phyloP scores from a whole-genome alignment of 805 yeast species.

The Candida awuae region DNA sequence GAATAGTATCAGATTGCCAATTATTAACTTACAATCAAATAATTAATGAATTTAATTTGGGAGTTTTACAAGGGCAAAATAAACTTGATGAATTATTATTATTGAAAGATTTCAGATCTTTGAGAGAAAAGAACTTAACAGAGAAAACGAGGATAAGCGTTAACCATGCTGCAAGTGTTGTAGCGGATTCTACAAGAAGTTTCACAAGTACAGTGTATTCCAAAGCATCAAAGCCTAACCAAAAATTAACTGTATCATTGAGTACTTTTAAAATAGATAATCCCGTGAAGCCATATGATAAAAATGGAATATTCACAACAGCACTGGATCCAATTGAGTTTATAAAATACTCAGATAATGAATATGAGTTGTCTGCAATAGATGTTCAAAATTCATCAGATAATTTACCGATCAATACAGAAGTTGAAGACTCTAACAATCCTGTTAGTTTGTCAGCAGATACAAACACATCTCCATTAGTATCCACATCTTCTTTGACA shows the following conservation, averaged over 20 bases:
- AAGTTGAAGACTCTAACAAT: background rate
- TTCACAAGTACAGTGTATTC: conserved; percentile 26
- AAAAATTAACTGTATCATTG: conserved; percentile 17
- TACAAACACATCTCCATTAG: too few species aligned
- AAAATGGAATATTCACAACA: conserved; percentile 27
- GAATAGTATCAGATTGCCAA: conserved; percentile 17
- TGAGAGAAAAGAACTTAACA: conserved; percentile 31
- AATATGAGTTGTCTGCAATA: conserved; percentile 1
- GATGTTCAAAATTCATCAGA: background rate
- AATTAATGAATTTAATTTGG: conserved; percentile 32
- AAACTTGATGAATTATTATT: conserved; percentile 33
- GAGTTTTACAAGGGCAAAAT: conserved; percentile 29
- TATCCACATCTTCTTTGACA: background rate
- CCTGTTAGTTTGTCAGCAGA: background rate
- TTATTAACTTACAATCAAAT: conserved; percentile 27
- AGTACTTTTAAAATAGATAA: conserved; percentile 25
- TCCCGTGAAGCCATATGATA: conserved; percentile 28
- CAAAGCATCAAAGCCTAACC: conserved; percentile 27
- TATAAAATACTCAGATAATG: conserved; percentile 6
- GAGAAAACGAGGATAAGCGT: conserved; percentile 24
- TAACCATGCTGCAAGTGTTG: conserved; percentile 20
- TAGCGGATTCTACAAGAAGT: conserved; percentile 24
- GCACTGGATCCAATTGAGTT: conserved; percentile 26
- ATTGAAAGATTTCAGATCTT: conserved; percentile 30
- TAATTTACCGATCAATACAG: conserved; percentile 1